phyloP scores from a whole-genome alignment of 352 stramenopile genomes.

The Thalassiosira gravida region DNA sequence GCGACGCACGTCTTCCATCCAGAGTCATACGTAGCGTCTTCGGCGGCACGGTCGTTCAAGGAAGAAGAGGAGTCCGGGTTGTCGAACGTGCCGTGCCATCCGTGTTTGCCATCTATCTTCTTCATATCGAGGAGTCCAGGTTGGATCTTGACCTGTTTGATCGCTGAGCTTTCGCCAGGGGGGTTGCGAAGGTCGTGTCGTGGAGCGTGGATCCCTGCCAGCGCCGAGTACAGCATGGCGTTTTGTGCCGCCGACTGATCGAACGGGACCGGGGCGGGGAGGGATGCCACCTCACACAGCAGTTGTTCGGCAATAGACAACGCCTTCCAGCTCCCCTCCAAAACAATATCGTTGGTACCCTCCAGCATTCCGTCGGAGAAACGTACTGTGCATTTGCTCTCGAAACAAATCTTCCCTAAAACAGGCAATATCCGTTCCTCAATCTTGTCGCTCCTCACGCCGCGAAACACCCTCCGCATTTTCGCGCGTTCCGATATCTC shows the following conservation, averaged over 20 bases:
- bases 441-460: conserved; percentile 49
- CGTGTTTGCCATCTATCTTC: conserved; percentile 66
- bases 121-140: conserved; percentile 71
- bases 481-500: conserved; percentile 57
- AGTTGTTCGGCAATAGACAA: conserved; percentile 76
- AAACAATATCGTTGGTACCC: conserved; percentile 64
- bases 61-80: no score
- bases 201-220: conserved; percentile 5
- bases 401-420: conserved; percentile 71
- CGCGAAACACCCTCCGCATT: conserved; percentile 51
- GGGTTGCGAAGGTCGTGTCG: conserved; percentile 26
- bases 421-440: conserved; percentile 67
- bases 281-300: conserved; percentile 30
- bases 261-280: conserved; percentile 28
- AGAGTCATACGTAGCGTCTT: conserved; percentile 67
- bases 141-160: conserved; percentile 70
- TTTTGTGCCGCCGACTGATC: conserved; percentile 29
- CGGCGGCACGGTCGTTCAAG: no score
- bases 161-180: conserved; percentile 20
- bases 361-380: conserved; percentile 52
- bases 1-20: conserved; percentile 80
- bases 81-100: conserved; percentile 74
- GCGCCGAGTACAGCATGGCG: conserved; percentile 23
- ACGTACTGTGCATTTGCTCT: conserved; percentile 80
- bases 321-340: conserved; percentile 80